Evolutionary conservation across 306 rosid species (phyloP).

Genomic region (Gynostemma pentaphyllum): DNA sequence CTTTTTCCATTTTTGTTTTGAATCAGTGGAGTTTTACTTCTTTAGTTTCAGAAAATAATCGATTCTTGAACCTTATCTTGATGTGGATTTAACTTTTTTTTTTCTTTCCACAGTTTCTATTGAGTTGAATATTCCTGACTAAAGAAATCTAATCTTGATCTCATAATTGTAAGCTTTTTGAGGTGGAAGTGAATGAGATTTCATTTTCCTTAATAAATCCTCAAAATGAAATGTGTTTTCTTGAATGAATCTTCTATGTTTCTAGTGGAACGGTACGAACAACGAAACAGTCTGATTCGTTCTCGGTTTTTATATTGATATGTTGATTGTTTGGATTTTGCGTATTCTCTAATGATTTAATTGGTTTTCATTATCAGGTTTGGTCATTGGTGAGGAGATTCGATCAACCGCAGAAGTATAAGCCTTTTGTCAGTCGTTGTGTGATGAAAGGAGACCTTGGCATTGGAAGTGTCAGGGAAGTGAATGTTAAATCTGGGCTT

Average conservation of each 20-base stretch:
- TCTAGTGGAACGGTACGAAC: background rate
- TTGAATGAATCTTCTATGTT: background rate
- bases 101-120: background rate
- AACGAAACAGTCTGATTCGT: background rate
- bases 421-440: constrained; percentile 85
- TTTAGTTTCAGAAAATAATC: background rate
- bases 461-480: constrained; percentile 87
- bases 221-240: background rate
- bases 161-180: background rate
- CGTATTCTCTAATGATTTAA: constrained; percentile 4
- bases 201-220: background rate
- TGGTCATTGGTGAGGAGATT: constrained; percentile 97
- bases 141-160: background rate
- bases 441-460: constrained; percentile 70
- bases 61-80: background rate
- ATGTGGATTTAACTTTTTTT: background rate
- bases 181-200: background rate
- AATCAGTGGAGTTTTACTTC: background rate
- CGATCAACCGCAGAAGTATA: constrained; percentile 86
- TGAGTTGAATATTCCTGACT: background rate
- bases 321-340: background rate
- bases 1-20: background rate
- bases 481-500: constrained; percentile 91
- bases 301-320: background rate
- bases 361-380: constrained; percentile 44